Conservation (phyloP, 2,329 filamentous ascomycete genomes). For the Trichocomaceae sp. region DNA sequence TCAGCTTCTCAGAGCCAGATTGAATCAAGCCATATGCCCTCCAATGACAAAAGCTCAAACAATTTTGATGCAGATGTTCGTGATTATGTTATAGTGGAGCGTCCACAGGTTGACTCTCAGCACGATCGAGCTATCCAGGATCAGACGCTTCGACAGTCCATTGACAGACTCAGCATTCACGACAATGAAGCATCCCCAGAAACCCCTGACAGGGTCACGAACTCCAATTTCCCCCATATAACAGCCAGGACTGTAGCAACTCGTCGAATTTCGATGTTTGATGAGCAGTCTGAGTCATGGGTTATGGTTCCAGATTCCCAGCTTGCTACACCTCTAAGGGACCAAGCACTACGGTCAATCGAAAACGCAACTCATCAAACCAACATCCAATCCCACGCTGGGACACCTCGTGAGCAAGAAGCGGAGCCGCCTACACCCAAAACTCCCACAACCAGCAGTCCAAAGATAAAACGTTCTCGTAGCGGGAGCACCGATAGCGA, state of each 20-base stretch:
- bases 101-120: too few relatives aligned
- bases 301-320: not conserved
- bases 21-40: too few relatives aligned
- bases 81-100: not conserved
- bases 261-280: slow-evolving; percentile 1
- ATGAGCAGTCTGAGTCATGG: not conserved
- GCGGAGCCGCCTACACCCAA: not conserved
- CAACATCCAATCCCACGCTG: not conserved
- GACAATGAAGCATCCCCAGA: not conserved
- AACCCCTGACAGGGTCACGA: not conserved
- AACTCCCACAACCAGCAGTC: not conserved
- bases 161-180: not conserved
- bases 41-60: not conserved
- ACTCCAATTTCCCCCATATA: not conserved
- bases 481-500: not conserved
- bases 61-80: not conserved
- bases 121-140: not conserved
- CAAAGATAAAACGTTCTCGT: not conserved
- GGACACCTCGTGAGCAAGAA: too few relatives aligned
- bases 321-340: not conserved
- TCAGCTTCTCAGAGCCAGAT: not conserved
- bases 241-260: not conserved
- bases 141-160: not conserved
- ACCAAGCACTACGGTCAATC: not conserved
- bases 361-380: not conserved